Base-by-base conservation (phyloP, 495 filamentous ascomycete species). In the Hypoxylon crocopeplum region DNA sequence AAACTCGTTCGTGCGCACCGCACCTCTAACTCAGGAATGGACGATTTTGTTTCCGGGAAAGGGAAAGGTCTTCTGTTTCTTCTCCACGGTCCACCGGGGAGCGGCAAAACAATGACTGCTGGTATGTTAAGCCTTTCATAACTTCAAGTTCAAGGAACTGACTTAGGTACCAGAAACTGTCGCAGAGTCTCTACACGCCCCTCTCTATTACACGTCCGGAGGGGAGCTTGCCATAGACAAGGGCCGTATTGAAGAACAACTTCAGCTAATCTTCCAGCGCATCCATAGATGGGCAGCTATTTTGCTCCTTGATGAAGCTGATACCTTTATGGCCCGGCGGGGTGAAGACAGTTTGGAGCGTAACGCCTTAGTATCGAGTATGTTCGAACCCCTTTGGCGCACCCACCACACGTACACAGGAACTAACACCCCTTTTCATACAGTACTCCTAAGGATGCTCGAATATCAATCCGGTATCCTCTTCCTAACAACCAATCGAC, bases 401-500 rank as follows among this genome's bases (percentile, higher is more conserved):
- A 41, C 11, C 11, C 12, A 21, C 36, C 5, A 7, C 17, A 20
- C 36, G 17, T 12, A 24, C 12, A 17, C 7, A 11, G n/a, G 2
- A 29, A 15, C 21, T 52, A 19, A 36, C 22, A 27, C 5, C 2
- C n/a, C 10, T 20, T 30, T 30, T 19, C 20, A 17, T 27, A n/a
- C 36, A 32, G 50, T 33, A 5, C 48, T 66, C 21, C 55, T 58
- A 30, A 25, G 29, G 10, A 49, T 38, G 7, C 54, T 66, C n/a
- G 88, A 91, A 63, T 91, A 91, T 61, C 90, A 90, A 77, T 87
- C 90, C 68, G 88, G 88, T 0, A 91, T 91, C 52, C 70, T 91
- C 13, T 90, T 91, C 77, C 71, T 91, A 6, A 91, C 88, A 2
- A 91, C 88, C 11, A 91, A 91, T 66, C 85, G 88, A 7, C 87